Conservation (phyloP, 306 rosid species). For the Cicer yamashitae region DNA sequence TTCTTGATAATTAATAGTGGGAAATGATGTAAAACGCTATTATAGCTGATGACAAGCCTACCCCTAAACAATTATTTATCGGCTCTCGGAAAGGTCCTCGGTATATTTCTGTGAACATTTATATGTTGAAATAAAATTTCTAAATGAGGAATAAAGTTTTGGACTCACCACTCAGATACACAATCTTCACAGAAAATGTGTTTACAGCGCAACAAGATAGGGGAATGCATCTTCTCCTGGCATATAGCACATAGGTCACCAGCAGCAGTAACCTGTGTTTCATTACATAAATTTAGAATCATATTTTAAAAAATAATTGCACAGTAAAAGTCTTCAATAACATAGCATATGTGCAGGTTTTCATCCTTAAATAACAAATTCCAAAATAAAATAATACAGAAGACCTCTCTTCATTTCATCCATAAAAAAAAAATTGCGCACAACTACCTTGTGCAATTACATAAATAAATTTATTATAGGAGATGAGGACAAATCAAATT, state of each 20-base stretch:
- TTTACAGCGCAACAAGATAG: slow-evolving; percentile 80
- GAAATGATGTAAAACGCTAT: slow-evolving; percentile 16
- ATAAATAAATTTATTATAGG: slow-evolving; percentile 5
- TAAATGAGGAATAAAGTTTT: slow-evolving; percentile 32
- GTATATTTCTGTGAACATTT: neutral
- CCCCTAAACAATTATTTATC: slow-evolving; percentile 11
- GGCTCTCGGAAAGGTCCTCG: neutral
- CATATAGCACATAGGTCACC: slow-evolving; percentile 95
- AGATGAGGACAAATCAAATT: slow-evolving; percentile 11
- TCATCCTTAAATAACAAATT: slow-evolving; percentile 25
- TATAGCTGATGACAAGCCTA: slow-evolving; percentile 18
- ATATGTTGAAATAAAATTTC: neutral
- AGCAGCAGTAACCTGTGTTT: slow-evolving; percentile 71
- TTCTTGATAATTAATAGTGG: neutral
- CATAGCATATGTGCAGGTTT: neutral
- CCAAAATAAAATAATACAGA: neutral
- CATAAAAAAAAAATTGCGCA: neutral
- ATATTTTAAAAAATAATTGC: slow-evolving; percentile 1
- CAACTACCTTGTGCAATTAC: neutral
- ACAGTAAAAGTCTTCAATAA: neutral
- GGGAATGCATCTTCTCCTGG: slow-evolving; percentile 96
- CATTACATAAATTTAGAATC: slow-evolving; percentile 32
- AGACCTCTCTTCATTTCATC: slow-evolving; percentile 13
- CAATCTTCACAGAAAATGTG: slow-evolving; percentile 95
- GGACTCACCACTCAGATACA: slow-evolving; percentile 89